Base-by-base conservation (phyloP, 257 asterid genomes). In the Solanum sejunctum region DNA sequence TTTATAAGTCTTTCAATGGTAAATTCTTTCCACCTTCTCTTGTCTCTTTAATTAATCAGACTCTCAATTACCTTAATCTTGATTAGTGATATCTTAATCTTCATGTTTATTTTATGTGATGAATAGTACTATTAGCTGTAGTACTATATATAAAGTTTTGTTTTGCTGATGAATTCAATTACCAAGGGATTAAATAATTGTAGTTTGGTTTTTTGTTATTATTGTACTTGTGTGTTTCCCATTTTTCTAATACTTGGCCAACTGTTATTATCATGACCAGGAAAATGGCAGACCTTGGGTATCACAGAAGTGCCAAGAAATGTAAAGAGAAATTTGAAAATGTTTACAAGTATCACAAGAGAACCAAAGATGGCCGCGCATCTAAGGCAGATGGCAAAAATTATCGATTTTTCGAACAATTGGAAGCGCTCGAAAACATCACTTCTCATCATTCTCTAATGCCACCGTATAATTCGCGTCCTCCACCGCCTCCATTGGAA, bases 211-310 rank as follows among this genome's bases (percentile, higher is more conserved):
- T 26, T 77, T 63, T 5, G 21, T 52, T 51, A 26, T 51, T 77
- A 26, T 26, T 77, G 47, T 51, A 51, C 82, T 77, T 77, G 41
- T 15, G 12, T 73, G 4, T 26, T 51, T 23, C 8, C 41, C 43
- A 73, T 73, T 72, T 70, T 75, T 77, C 82, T 77, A 26, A 75
- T 21, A 73, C 79, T 71, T 81, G 10, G 6, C n/a, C 85, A 71
- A 61, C 45, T 64, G 71, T 83, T 88, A 15, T 85, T 82, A 45
- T 82, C 93, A 71, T 57, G 64, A 20, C 6, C 45, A 97, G 99
- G 90, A 97, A 97, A 93, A 88, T 97, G 99, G 94, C 93, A n/a
- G 98, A 97, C 84, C 94, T 93, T 78, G 99, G 99, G 47, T 97
- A 83, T 82, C 93, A 91, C 49, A 89, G 98, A 54, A 95, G 89